Evolutionary conservation across 2,329 filamentous ascomycete species (phyloP).

Genomic region (Akanthomyces dipterigenus): DNA sequence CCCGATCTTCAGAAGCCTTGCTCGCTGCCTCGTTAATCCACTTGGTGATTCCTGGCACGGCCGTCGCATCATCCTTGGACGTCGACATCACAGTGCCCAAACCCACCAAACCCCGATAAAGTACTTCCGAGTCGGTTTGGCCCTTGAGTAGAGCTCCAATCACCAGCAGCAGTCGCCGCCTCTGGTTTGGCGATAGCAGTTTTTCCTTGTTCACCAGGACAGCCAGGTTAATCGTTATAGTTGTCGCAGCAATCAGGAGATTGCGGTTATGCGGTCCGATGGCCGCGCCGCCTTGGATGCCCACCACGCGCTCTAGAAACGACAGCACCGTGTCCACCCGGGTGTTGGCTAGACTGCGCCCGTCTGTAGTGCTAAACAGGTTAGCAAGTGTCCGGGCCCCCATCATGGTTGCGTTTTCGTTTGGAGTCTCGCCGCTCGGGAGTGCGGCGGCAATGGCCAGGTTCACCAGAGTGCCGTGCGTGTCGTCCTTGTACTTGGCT

Average conservation of each 20-base stretch:
- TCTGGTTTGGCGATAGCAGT: slow-evolving; percentile 27
- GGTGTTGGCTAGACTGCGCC: slow-evolving; percentile 58
- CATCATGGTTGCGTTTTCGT: slow-evolving; percentile 83
- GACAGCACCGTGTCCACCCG: slow-evolving; percentile 50
- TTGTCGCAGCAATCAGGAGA: slow-evolving; percentile 73
- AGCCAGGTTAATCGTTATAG: slow-evolving; percentile 76
- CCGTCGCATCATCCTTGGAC: slow-evolving; percentile 36
- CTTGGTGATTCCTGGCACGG: slow-evolving; percentile 30
- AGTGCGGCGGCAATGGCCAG: slow-evolving; percentile 35
- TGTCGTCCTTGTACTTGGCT: slow-evolving; percentile 51
- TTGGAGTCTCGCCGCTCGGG: slow-evolving; percentile 46
- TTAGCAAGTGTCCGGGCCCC: slow-evolving; percentile 75
- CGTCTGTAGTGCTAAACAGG: slow-evolving; percentile 68
- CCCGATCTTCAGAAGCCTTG: slow-evolving; percentile 38
- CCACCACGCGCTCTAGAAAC: slow-evolving; percentile 57
- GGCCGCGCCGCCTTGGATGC: slow-evolving; percentile 38
- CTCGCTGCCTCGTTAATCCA: slow-evolving; percentile 38
- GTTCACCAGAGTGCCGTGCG: slow-evolving; percentile 54
- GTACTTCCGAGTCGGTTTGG: slow-evolving; percentile 71
- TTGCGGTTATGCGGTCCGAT: slow-evolving; percentile 64
- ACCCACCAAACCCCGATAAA: slow-evolving; percentile 77
- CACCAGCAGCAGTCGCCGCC: slow-evolving; percentile 47
- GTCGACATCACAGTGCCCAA: slow-evolving; percentile 67
- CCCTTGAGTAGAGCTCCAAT: slow-evolving; percentile 56
- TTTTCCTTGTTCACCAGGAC: slow-evolving; percentile 56